A percentile compares a stretch with the other conserved stretches of the same genome.
phyloP scores from a whole-genome alignment of 805 yeast species.

The Yamadazyma sp. region DNA sequence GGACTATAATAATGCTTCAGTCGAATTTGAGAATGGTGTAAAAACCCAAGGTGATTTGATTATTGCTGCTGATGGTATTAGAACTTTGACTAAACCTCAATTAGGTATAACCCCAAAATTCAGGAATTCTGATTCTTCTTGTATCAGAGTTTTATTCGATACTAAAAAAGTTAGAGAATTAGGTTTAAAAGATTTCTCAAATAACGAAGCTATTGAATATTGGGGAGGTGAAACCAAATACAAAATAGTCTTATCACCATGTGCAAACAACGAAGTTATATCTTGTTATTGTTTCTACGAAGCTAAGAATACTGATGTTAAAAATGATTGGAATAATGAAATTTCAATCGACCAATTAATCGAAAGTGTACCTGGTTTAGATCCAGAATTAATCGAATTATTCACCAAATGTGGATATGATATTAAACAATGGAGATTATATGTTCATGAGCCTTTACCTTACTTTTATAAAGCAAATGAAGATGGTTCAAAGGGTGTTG shows the following conservation, averaged over 20 bases:
- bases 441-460: constrained; percentile 18
- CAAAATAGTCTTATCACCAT: constrained; percentile 17
- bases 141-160: constrained; percentile 15
- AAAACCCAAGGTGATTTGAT: constrained; percentile 21
- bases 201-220: constrained; percentile 17
- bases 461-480: constrained; percentile 14
- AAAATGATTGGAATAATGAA: constrained; percentile 16
- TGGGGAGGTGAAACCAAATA: constrained; percentile 13
- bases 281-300: constrained; percentile 14
- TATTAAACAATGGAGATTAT: constrained; percentile 15
- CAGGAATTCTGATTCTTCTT: constrained; percentile 14
- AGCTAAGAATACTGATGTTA: constrained; percentile 15
- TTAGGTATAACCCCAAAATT: constrained; percentile 11
- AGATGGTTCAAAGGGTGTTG: constrained; percentile 14
- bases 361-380: constrained; percentile 10
- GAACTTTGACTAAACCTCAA: constrained; percentile 17
- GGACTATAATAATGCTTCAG: constrained; percentile 20
- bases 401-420: constrained; percentile 14
- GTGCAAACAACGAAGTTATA: constrained; percentile 16
- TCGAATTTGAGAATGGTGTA: constrained; percentile 23
- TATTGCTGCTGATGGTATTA: constrained; percentile 29
- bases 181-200: constrained; percentile 15
- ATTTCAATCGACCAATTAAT: constrained; percentile 13
- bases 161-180: constrained; percentile 14
- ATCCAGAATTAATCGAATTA: constrained; percentile 14